Base-by-base conservation (phyloP, 371 early-diverging fungal genomes). In the Neoconidiobolus thromboides region DNA sequence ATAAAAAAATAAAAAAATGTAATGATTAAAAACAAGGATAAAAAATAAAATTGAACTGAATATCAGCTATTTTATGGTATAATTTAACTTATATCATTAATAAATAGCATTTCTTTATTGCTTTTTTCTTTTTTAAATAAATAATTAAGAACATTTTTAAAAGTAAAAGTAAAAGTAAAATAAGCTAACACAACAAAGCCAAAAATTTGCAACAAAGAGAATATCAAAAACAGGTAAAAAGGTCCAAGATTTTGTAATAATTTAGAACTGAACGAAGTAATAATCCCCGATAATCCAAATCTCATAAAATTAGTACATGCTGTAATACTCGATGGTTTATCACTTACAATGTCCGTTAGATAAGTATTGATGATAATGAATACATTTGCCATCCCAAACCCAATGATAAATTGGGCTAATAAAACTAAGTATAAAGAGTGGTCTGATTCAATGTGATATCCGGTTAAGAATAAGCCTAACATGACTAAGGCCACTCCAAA, bases 391-490 rank as follows among this genome's bases (percentile, higher is more conserved):
- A 51, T 39, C 14, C 53, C 44, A n/a, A 59, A 26, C 44, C 59
- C 58, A 36, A 43, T 40, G n/a, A 63, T 38, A 26, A 48, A 46
- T 48, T 58, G 48, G 42, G 57, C 57, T 2, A 57, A 48, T 14
- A 57, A 10, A 37, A 38, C 37, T 6, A 36, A 14, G 7, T 26
- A 4, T 6, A 57, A 4, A 60, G 68, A 66, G 14, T 70, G 15
- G 41, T 60, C 61, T 12, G 50, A 43, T 12, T 71, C 59, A 0
- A 69, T 15, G 37, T 70, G 73, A 74, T 74, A 76, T 0, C 76
- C 76, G 58, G 72, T 71, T 1, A 71, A 55, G 1, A 76, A 51
- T 15, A 70, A 65, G 3, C 74, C 76, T 0, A 65, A 6, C 0
- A 69, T 66, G 12, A 73, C 57, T 12, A 71, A 7, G 0, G 68